These are phyloP conservation scores for Trichocladium uniseriatum DNA, from an alignment of 495 filamentous ascomycete genomes.

Conservation along the genomic window DNA sequence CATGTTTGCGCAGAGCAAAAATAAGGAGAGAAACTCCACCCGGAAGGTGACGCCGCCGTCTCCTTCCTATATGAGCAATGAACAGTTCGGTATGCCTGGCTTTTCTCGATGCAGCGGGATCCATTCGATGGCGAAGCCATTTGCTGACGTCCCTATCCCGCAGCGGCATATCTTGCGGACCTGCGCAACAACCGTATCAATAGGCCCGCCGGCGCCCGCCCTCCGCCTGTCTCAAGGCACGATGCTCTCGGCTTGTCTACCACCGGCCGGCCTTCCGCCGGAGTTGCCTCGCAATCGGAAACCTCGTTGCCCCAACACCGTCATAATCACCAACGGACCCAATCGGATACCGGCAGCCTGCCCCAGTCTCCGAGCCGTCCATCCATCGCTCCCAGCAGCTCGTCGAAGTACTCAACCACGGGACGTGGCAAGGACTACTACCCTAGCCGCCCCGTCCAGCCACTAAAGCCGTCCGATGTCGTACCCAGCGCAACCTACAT, in stretches of 20 bases:
- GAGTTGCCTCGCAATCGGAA: slow-evolving; percentile 33
- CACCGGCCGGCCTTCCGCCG: slow-evolving; percentile 27
- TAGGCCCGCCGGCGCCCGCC: slow-evolving; percentile 70
- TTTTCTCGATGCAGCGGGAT: slow-evolving; percentile 14
- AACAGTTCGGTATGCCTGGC: slow-evolving; percentile 63
- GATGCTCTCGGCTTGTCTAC: slow-evolving; percentile 20
- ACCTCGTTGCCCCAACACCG: slow-evolving; percentile 23
- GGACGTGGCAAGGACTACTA: slow-evolving; percentile 37
- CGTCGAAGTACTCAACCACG: slow-evolving; percentile 32
- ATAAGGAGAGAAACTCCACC: slow-evolving; percentile 27
- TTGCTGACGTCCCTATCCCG: slow-evolving; percentile 25
- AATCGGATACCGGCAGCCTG: slow-evolving; percentile 20
- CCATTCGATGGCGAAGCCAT: not conserved
- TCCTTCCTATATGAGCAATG: slow-evolving; percentile 73
- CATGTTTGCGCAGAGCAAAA: slow-evolving; percentile 27
- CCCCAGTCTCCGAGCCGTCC: slow-evolving; percentile 21
- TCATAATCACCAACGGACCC: slow-evolving; percentile 25
- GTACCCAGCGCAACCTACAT: slow-evolving; percentile 59
- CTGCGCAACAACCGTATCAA: slow-evolving; percentile 69
- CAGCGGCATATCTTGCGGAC: slow-evolving; percentile 69
- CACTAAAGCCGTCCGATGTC: slow-evolving; percentile 41
- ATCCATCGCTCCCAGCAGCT: slow-evolving; percentile 31
- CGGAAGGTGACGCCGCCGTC: slow-evolving; percentile 63
- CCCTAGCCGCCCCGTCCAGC: slow-evolving; percentile 29
- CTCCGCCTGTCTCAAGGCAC: slow-evolving; percentile 46